A percentile compares a stretch with the other conserved stretches of the same genome.
Conservation (phyloP, 2,329 filamentous ascomycete genomes). For the Fusarium keratoplasticum region DNA sequence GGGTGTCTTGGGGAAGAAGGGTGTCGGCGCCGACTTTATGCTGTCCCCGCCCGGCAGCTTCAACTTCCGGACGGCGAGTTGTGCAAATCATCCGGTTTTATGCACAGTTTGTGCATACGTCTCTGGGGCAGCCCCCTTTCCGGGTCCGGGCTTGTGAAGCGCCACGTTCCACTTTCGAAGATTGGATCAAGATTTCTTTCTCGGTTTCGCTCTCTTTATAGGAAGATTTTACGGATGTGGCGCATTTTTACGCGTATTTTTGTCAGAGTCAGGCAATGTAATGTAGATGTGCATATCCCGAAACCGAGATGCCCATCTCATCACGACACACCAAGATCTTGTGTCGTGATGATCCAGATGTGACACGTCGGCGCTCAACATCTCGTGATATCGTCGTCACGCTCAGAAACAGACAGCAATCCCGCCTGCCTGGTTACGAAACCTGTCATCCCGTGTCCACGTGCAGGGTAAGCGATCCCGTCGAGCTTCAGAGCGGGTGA, state of each 20-base stretch:
- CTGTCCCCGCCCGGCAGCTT: conserved; percentile 17
- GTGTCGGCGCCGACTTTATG: conserved; percentile 19
- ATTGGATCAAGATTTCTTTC: background rate
- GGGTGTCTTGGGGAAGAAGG: background rate
- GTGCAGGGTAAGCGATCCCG: background rate
- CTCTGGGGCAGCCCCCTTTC: conserved; percentile 15
- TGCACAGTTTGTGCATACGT: conserved; percentile 2
- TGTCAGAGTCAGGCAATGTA: background rate
- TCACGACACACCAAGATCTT: background rate
- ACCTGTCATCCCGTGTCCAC: background rate
- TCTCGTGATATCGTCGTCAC: background rate
- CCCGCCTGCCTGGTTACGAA: background rate
- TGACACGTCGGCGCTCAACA: background rate
- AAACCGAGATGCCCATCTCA: background rate
- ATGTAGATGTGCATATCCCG: background rate
- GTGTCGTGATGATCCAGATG: background rate
- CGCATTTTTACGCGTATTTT: background rate
- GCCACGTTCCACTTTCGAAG: background rate
- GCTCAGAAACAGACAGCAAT: background rate
- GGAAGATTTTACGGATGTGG: background rate
- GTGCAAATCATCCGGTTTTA: conserved; percentile 12
- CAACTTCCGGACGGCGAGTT: conserved; percentile 15
- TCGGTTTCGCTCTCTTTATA: background rate
- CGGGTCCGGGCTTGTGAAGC: background rate
- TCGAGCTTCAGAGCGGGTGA: background rate